A percentile compares a stretch with the other conserved stretches of the same genome.
Evolutionary conservation across 1,284 basidiomycete species (phyloP).

Genomic region (Ganoderma boninense): DNA sequence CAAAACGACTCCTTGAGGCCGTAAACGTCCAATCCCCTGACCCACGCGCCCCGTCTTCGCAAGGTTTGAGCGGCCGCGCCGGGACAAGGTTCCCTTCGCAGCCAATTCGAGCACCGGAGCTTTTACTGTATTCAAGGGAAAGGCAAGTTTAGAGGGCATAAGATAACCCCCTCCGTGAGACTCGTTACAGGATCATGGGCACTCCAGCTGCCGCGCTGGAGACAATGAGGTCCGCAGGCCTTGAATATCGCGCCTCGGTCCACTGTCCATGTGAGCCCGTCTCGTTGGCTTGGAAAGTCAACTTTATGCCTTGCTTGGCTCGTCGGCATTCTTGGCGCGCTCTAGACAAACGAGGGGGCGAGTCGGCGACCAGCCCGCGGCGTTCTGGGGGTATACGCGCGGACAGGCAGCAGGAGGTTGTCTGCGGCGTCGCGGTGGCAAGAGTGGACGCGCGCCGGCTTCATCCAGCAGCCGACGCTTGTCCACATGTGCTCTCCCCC

Average conservation of each 20-base stretch:
- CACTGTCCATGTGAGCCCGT: background rate
- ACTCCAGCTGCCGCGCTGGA: background rate
- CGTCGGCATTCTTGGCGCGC: background rate
- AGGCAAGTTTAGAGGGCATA: slow-evolving; percentile 2
- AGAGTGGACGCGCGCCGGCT: background rate
- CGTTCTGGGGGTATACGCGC: background rate
- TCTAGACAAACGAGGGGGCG: background rate
- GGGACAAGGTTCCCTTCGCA: background rate
- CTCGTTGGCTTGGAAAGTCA: background rate
- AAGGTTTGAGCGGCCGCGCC: background rate
- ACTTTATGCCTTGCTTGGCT: background rate
- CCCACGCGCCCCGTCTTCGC: background rate
- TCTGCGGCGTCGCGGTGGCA: background rate
- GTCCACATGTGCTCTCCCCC: background rate
- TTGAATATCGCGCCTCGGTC: background rate
- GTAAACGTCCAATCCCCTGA: background rate
- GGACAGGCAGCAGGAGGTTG: background rate
- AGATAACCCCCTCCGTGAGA: slow-evolving; percentile 1
- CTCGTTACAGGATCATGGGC: background rate
- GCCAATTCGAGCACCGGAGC: background rate
- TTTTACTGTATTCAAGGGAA: background rate
- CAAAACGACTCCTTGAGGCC: background rate
- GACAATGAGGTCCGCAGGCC: background rate
- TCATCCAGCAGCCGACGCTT: background rate
- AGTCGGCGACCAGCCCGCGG: background rate